Percentiles rank a stretch among this genome's conserved stretches.
These are phyloP conservation scores for Globisporangium echinulatum DNA, from an alignment of 352 stramenopile genomes.

Conservation along the genomic window DNA sequence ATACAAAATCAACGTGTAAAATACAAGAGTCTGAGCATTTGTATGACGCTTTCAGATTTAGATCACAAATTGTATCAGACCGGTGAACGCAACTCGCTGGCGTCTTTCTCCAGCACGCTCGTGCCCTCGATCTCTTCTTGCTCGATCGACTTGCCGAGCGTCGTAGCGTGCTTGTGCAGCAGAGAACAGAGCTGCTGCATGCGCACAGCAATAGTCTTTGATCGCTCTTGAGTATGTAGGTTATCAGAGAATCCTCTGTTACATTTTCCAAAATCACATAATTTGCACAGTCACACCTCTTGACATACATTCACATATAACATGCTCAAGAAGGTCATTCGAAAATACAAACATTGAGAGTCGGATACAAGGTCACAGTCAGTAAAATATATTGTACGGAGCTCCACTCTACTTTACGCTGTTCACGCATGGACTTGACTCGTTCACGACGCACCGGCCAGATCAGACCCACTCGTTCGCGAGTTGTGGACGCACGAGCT, in stretches of 20 bases:
- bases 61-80: too few relatives aligned
- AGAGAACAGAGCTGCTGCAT: slow-evolving; percentile 23
- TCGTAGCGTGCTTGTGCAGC: slow-evolving; percentile 14
- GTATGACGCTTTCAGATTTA: neutral
- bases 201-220: neutral
- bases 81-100: slow-evolving; percentile 5
- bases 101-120: slow-evolving; percentile 5
- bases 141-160: slow-evolving; percentile 2
- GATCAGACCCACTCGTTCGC: slow-evolving; percentile 44
- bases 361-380: too few relatives aligned
- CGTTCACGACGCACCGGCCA: neutral
- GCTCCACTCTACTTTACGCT: too few relatives aligned
- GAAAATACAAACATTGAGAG: too few relatives aligned
- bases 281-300: too few relatives aligned
- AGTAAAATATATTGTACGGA: too few relatives aligned
- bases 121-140: slow-evolving; percentile 10
- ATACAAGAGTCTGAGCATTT: slow-evolving; percentile 20
- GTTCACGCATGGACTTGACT: too few relatives aligned
- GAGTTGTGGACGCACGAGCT: slow-evolving; percentile 27
- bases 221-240: too few relatives aligned
- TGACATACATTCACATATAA: too few relatives aligned
- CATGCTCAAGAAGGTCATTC: too few relatives aligned
- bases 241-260: too few relatives aligned
- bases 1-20: slow-evolving; percentile 22
- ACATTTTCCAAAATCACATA: too few relatives aligned